These are phyloP conservation scores for Amborella trichopoda DNA, from an alignment of 164 flowering plant species.

Conservation along the genomic window DNA sequence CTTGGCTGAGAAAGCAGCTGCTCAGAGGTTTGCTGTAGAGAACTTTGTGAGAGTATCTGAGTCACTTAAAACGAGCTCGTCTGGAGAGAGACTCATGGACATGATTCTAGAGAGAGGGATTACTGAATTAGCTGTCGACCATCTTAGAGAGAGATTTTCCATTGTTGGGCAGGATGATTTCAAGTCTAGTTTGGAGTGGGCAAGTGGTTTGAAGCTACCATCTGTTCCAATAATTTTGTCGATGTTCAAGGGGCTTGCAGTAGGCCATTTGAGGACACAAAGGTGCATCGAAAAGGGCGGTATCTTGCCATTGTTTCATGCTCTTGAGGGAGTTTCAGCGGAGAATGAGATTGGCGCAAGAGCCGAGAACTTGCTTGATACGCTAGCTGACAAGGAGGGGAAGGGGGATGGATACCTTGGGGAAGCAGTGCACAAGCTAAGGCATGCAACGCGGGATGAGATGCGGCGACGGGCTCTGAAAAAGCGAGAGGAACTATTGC, in stretches of 20 bases:
- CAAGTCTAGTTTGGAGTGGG: constrained; percentile 70
- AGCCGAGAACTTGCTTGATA: constrained; percentile 94
- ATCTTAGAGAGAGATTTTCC: constrained; percentile 68
- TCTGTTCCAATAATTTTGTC: constrained; percentile 90
- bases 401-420: constrained; percentile 82
- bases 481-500: constrained; percentile 74
- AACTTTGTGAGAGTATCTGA: constrained; percentile 97
- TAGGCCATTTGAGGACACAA: constrained; percentile 87
- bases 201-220: constrained; percentile 57
- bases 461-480: constrained; percentile 82
- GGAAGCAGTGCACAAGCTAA: constrained; percentile 58
- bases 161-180: constrained; percentile 67
- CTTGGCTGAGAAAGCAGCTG: constrained; percentile 54
- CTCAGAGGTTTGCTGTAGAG: constrained; percentile 73
- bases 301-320: constrained; percentile 83
- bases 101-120: constrained; percentile 87
- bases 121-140: constrained; percentile 53
- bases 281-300: constrained; percentile 75
- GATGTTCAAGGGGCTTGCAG: constrained; percentile 91
- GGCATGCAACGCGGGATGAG: constrained; percentile 92
- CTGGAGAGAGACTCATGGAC: constrained; percentile 92
- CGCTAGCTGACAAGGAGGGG: constrained; percentile 71
- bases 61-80: constrained; percentile 92
- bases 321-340: constrained; percentile 88
- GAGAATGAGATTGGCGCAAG: constrained; percentile 97